Percentiles rank a stretch among this genome's conserved stretches.
Evolutionary conservation across 495 filamentous ascomycete species (phyloP).

Genomic region (Hypoxylon fuscum): DNA sequence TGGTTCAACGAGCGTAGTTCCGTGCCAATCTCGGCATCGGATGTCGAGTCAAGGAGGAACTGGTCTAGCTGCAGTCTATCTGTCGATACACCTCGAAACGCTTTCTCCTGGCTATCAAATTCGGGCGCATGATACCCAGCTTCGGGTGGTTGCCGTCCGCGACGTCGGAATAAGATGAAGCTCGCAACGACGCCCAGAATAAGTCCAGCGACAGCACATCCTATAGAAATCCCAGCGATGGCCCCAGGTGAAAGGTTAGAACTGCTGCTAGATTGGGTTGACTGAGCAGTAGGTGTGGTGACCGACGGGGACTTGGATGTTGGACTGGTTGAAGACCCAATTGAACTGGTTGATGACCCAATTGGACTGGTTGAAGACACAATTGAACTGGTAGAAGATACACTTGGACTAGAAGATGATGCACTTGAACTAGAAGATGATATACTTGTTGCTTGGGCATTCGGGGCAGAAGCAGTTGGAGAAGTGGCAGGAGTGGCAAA

Average conservation of each 20-base stretch:
- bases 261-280: background rate
- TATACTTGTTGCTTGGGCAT: background rate
- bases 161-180: conserved; percentile 26
- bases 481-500: conserved; percentile 1
- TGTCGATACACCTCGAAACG: conserved; percentile 7
- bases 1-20: conserved; percentile 43
- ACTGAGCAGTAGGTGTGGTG: background rate
- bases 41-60: conserved; percentile 44
- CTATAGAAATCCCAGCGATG: conserved; percentile 42
- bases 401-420: no score
- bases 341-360: no score
- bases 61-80: conserved; percentile 36
- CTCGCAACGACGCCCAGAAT: conserved; percentile 36
- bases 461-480: conserved; percentile 8
- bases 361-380: no score
- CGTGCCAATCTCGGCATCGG: conserved; percentile 41
- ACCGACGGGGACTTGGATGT: background rate
- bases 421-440: no score
- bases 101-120: conserved; percentile 29
- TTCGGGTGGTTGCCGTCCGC: conserved; percentile 4
- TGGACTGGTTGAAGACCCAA: conserved; percentile 1
- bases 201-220: conserved; percentile 39
- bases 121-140: conserved; percentile 2
- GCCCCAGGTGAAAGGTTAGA: conserved; percentile 21
- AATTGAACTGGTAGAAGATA: no score